Evolutionary conservation across 306 rosid species (phyloP).

Genomic region (Crotalaria pallida): DNA sequence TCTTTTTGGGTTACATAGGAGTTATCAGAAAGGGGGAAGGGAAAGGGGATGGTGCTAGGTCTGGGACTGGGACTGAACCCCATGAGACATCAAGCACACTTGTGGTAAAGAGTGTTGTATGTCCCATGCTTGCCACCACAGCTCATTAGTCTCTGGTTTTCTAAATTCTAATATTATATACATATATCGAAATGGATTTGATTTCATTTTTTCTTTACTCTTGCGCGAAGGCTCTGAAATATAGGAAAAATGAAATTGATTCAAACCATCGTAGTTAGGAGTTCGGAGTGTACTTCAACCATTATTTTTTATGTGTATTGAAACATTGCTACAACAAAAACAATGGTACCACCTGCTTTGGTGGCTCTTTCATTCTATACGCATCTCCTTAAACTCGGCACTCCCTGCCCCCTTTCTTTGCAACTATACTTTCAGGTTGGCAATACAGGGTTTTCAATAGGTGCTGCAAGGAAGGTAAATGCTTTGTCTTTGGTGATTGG

Average conservation of each 20-base stretch:
- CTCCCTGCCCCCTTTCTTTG: slow-evolving; percentile 9
- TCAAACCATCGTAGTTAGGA: slow-evolving; percentile 6
- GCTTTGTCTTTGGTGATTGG: slow-evolving; percentile 73
- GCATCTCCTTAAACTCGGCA: slow-evolving; percentile 15
- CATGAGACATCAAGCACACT: slow-evolving; percentile 19
- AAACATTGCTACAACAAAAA: slow-evolving; percentile 9
- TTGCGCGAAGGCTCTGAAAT: slow-evolving; percentile 14
- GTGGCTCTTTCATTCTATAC: slow-evolving; percentile 5
- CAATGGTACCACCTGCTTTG: slow-evolving; percentile 25
- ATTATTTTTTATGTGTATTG: slow-evolving; percentile 10
- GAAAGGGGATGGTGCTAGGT: slow-evolving; percentile 10
- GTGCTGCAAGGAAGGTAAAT: slow-evolving; percentile 65
- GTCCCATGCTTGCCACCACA: neutral
- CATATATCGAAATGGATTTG: neutral
- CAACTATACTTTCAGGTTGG: slow-evolving; percentile 50
- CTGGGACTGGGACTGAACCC: neutral
- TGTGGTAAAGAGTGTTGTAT: neutral
- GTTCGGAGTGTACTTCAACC: neutral
- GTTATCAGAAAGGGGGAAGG: neutral
- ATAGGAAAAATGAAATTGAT: slow-evolving; percentile 15
- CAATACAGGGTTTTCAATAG: slow-evolving; percentile 68
- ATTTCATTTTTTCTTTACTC: neutral
- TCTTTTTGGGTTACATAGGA: slow-evolving; percentile 6
- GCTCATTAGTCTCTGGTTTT: neutral
- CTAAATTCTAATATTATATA: neutral